These are phyloP conservation scores for Cladosporium phlei DNA, from an alignment of 2,329 filamentous ascomycete species.

Conservation along the genomic window DNA sequence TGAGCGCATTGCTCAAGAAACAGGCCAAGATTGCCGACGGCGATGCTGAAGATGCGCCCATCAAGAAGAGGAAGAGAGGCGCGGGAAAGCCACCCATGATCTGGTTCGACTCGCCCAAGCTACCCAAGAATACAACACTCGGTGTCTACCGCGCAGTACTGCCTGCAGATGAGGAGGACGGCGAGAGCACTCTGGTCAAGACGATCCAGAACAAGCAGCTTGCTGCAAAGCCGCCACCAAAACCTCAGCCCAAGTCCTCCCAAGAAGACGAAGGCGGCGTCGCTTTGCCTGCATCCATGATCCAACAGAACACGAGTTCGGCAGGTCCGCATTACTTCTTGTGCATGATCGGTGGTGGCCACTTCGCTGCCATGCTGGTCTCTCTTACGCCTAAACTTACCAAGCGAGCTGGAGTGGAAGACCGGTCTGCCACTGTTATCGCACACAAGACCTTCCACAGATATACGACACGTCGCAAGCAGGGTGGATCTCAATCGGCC, in stretches of 20 bases:
- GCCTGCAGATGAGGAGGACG: constrained; percentile 64
- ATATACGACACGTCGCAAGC: constrained; percentile 92
- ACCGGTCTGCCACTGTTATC: constrained; percentile 79
- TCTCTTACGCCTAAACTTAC: constrained; percentile 75
- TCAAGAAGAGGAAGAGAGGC: constrained; percentile 49
- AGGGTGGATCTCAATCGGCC: constrained; percentile 89
- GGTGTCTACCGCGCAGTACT: constrained; percentile 84
- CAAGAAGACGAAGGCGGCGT: constrained; percentile 54
- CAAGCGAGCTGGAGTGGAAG: constrained; percentile 67
- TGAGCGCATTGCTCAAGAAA: constrained; percentile 73
- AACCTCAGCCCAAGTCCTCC: constrained; percentile 41
- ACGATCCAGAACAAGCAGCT: constrained; percentile 74
- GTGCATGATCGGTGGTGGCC: constrained; percentile 97
- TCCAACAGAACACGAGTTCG: constrained; percentile 46
- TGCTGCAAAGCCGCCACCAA: constrained; percentile 51
- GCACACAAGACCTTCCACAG: constrained; percentile 97
- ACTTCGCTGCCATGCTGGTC: constrained; percentile 95
- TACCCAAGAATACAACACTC: constrained; percentile 75
- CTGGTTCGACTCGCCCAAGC: constrained; percentile 74
- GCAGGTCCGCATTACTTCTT: constrained; percentile 84
- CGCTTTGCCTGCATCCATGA: constrained; percentile 40
- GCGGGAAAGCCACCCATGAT: constrained; percentile 69
- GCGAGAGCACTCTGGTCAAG: constrained; percentile 57
- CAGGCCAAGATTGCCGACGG: constrained; percentile 67
- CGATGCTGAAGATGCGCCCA: constrained; percentile 46